phyloP scores from a whole-genome alignment of 2,329 filamentous ascomycete genomes.

The Epichloe elymi region DNA sequence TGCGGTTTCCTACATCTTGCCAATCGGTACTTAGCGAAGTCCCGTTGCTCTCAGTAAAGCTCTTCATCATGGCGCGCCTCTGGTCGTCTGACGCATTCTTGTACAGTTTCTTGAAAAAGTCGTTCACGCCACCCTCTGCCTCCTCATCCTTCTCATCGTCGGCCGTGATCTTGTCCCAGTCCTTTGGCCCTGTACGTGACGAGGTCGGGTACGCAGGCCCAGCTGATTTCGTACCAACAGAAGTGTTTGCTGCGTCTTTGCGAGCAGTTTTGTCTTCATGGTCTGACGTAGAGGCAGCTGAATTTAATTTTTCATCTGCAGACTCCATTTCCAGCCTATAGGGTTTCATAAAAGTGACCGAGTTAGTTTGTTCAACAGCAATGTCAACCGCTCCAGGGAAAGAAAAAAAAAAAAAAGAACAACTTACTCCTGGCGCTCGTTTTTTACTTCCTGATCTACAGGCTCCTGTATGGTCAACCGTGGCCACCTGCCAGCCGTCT shows the following conservation, averaged over 20 bases:
- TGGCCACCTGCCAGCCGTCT: constrained; percentile 55
- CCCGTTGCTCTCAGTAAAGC: constrained; percentile 84
- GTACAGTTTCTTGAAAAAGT: constrained; percentile 87
- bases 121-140: constrained; percentile 51
- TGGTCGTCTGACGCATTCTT: constrained; percentile 64
- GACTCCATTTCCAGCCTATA: neutral
- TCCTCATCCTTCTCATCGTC: constrained; percentile 46
- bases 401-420: neutral
- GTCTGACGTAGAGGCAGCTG: neutral
- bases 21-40: constrained; percentile 89
- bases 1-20: constrained; percentile 61
- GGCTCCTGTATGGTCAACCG: constrained; percentile 11
- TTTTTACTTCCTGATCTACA: neutral
- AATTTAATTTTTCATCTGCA: neutral
- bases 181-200: constrained; percentile 67
- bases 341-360: too few species aligned
- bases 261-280: neutral
- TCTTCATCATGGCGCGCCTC: constrained; percentile 94
- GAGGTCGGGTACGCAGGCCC: constrained; percentile 70
- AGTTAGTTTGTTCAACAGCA: neutral
- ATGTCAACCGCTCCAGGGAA: neutral
- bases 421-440: neutral
- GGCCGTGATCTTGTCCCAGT: constrained; percentile 71
- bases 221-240: neutral
- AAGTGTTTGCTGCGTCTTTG: neutral